Conservation (phyloP, 768 basidiomycete species). For the Clavulina sp. region DNA sequence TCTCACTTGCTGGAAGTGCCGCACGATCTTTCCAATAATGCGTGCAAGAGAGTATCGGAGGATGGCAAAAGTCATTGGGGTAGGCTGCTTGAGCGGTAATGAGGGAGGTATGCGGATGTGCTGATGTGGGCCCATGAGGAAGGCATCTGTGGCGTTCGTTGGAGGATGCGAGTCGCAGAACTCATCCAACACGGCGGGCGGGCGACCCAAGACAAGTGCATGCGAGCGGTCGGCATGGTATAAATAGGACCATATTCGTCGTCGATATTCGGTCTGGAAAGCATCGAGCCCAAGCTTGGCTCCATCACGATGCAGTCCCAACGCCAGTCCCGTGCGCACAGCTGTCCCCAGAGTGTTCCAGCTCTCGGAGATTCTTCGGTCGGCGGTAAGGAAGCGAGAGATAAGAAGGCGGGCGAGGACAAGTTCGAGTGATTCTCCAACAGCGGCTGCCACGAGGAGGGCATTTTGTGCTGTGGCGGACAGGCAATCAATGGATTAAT, state of each 20-base stretch:
- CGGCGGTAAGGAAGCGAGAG: conserved; percentile 52
- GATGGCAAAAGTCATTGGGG: conserved; percentile 75
- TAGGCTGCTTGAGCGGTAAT: conserved; percentile 37
- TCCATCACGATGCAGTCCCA: conserved; percentile 83
- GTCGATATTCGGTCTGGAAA: conserved; percentile 67
- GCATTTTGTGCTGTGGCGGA: conserved; percentile 52
- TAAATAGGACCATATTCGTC: conserved; percentile 63
- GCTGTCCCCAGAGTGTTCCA: conserved; percentile 93
- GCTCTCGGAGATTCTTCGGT: conserved; percentile 81
- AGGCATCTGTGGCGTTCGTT: conserved; percentile 44
- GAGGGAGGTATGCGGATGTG: conserved; percentile 10
- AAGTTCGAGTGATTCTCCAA: conserved; percentile 83
- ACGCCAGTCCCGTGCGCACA: conserved; percentile 80
- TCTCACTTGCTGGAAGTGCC: conserved; percentile 80
- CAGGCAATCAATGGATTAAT: conserved; percentile 9
- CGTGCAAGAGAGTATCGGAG: conserved; percentile 64
- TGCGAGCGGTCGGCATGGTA: conserved; percentile 91
- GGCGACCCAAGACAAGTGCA: conserved; percentile 78
- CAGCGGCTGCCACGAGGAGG: conserved; percentile 78
- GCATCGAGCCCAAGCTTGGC: conserved; percentile 60
- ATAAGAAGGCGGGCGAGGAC: conserved; percentile 82
- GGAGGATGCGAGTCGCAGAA: conserved; percentile 72
- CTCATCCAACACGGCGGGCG: conserved; percentile 62
- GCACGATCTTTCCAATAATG: conserved; percentile 80
- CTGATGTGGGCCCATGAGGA: conserved; percentile 6